A percentile compares a stretch with the other conserved stretches of the same genome.
Conservation (phyloP, 2,329 filamentous ascomycete species). For the Zasmidium cellare region DNA sequence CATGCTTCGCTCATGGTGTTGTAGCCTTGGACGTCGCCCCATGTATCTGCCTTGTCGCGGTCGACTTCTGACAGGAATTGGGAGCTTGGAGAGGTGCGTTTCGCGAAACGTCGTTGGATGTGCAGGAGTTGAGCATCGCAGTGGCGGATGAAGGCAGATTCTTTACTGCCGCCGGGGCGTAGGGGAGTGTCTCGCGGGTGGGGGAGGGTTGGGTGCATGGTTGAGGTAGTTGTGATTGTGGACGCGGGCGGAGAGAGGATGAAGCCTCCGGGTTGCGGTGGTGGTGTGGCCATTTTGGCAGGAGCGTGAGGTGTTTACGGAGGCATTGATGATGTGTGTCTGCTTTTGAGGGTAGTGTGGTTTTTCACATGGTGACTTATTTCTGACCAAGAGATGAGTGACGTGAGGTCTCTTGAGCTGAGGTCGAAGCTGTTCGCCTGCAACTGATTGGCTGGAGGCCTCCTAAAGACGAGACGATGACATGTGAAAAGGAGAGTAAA, state of each 20-base stretch:
- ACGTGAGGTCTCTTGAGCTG: not conserved
- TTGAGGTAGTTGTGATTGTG: conserved; percentile 39
- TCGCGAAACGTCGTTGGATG: conserved; percentile 55
- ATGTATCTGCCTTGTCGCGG: conserved; percentile 36
- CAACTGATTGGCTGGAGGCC: not conserved
- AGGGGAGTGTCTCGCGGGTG: conserved; percentile 55
- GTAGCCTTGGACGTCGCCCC: conserved; percentile 52
- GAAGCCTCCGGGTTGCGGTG: conserved; percentile 43
- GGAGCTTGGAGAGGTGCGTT: conserved; percentile 40
- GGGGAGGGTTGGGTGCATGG: conserved; percentile 44
- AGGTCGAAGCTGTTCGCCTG: not conserved
- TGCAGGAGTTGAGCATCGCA: conserved; percentile 54
- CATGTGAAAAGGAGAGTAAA: too few species aligned
- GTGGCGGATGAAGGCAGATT: conserved; percentile 58
- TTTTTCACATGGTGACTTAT: not conserved
- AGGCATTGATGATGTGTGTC: not conserved
- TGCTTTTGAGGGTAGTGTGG: not conserved
- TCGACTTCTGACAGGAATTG: conserved; percentile 22
- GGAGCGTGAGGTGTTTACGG: not conserved
- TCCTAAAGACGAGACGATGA: too few species aligned
- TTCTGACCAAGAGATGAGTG: not conserved
- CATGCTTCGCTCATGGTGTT: conserved; percentile 68
- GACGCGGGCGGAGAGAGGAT: conserved; percentile 54
- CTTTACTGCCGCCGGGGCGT: conserved; percentile 57
- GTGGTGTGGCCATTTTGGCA: conserved; percentile 2